Base-by-base conservation (phyloP, 495 filamentous ascomycete species). In the Hypoxylon trugodes region DNA sequence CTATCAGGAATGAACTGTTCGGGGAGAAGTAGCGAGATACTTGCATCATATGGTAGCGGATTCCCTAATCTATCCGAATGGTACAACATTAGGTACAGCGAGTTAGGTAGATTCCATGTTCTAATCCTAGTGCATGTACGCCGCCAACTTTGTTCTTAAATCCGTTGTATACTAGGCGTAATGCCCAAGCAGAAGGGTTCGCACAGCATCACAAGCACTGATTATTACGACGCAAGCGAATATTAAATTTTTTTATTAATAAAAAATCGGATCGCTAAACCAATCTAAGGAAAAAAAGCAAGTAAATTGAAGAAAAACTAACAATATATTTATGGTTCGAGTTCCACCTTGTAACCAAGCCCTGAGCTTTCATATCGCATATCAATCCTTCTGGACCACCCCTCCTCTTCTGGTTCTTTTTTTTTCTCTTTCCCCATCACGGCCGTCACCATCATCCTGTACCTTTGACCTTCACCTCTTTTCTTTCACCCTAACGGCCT, bases 401-500 rank as follows among this genome's bases (percentile, higher is more conserved):
- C 38, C 33, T 41, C 47, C 13, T 24, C 48, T 30, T 45, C 64
- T 43, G 52, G 33, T 45, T 26, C 46, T 47, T 53, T 42, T 35
- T 41, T 41, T 41, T n/a, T 24, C 48, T 30, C 28, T 46, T 26
- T 46, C 37, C 26, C 37, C 40, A 51, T 66, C 56, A 8, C 35
- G 26, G 50, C 61, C 52, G 61, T 61, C 57, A 59, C 37, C 28
- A 38, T 38, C 32, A 19, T 22, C 7, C 40, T 32, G 16, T 38
- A 59, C 41, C 21, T 53, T 58, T 55, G 35, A 61, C 52, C 56
- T 40, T n/a, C n/a, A n/a, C n/a, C n/a, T n/a, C n/a, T 36, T 56
- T 58, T 42, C 12, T 51, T 51, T 13, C 43, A 50, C 64, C 61
- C 58, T 62, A 67, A 61, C 40, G 26, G 32, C 59, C 64, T 67